Evolutionary conservation across 805 yeast genomes (phyloP).

Genomic region (Wickerhamomyces queroliae): DNA sequence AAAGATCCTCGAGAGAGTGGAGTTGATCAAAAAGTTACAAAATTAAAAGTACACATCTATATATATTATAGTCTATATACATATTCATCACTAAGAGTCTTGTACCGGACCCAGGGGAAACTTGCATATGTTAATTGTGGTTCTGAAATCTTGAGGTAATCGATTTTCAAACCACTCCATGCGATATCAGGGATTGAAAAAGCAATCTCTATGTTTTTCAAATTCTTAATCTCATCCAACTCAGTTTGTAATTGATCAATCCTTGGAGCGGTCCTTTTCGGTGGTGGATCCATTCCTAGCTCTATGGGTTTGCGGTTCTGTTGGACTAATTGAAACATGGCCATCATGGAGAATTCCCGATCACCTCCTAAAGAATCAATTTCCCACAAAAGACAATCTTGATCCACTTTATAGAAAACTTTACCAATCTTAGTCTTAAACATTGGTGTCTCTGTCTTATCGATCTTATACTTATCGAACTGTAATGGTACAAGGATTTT

Average conservation of each 20-base stretch:
- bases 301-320: constrained; percentile 16
- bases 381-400: constrained; percentile 67
- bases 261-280: constrained; percentile 14
- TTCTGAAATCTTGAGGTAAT: constrained; percentile 62
- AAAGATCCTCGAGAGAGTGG: not conserved
- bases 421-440: constrained; percentile 70
- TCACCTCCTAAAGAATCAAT: constrained; percentile 64
- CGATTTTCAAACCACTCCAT: constrained; percentile 61
- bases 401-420: constrained; percentile 67
- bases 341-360: constrained; percentile 45
- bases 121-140: constrained; percentile 50
- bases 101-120: constrained; percentile 76
- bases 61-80: constrained; percentile 16
- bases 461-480: constrained; percentile 27
- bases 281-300: constrained; percentile 23
- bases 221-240: constrained; percentile 18
- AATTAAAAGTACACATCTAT: not conserved
- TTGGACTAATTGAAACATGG: constrained; percentile 35
- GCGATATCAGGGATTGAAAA: constrained; percentile 63
- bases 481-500: constrained; percentile 62
- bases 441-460: constrained; percentile 46
- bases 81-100: constrained; percentile 35
- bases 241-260: constrained; percentile 16
- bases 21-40: constrained; percentile 1
- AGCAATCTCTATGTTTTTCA: constrained; percentile 37